Base-by-base conservation (phyloP, 2,329 filamentous ascomycete species). In the Neofusicoccum ribis region DNA sequence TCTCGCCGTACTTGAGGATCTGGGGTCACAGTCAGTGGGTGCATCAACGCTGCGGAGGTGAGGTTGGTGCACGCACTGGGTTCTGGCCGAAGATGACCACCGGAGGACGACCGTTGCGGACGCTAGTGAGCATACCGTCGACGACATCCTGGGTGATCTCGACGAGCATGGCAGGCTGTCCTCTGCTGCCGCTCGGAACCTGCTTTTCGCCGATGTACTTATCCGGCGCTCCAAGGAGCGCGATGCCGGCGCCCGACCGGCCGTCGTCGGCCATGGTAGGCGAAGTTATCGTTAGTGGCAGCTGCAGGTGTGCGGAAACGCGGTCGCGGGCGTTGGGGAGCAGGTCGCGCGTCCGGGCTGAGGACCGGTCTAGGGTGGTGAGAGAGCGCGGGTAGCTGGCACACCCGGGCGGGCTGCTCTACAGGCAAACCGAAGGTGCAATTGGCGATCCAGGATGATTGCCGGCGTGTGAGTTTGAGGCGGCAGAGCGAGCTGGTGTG, bases 1-100 rank as follows among this genome's bases (percentile, higher is more conserved):
- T 85, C 73, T 82, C 82, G 68, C 84, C 86, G 70, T 84, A 84
- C 70, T 84, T 83, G 67, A 89, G 80, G 73, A 83, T 82, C 76
- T 85, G 39, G 12, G 34, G 70, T 70, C 52, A 66, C 64, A 63
- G 74, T 77, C 67, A 77, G 75, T 71, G 27, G 31, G 46, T 12
- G 43, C n/a, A 14, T 15, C 15, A 20, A 23, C 20, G n/a, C 7
- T 23, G 6, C 39, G 27, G 27, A 27, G 49, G 52, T 36, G 56
- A 60, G 56, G 41, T 15, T 23, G 27, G 54, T 58, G 66, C 34
- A 64, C 77, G 64, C 78, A 79, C 77, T 69, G 77, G 77, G 71
- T 71, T 75, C 60, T 72, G 70, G 49, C 77, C 76, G 65, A 79
- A 79, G 64, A 77, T 54, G 9, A 79, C 72, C 70, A 78, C 74